Evolutionary conservation across 1,284 basidiomycete genomes (phyloP), one percentile per base, ranked within the genome.

Genomic region (Naganishia sp.): DNA sequence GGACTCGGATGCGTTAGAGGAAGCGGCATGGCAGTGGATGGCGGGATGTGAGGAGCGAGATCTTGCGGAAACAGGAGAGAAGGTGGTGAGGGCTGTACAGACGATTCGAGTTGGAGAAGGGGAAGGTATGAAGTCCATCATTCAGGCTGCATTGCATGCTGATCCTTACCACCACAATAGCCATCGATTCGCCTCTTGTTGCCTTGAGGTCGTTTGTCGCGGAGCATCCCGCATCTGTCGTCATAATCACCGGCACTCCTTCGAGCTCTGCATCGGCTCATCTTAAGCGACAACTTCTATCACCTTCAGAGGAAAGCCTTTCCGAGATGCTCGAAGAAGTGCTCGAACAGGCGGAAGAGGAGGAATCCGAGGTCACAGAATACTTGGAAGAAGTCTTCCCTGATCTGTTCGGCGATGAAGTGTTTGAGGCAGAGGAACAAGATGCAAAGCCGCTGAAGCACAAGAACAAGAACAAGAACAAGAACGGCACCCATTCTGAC

Each of bases 251-350:
- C 28, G 78, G 78, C 18, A 52, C 36, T 11, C 55, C 68, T 39
- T 70, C 70, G 21, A 52, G 64, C 53, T 50, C 59, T 23, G 63
- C 68, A 9, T 57, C 68, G 28, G 39, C 25, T 10, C 61, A 33
- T 45, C 63, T 55, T 16, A 65, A 68, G 50, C 55, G 64, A 33
- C 59, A 65, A 92, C 80, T 92, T 88, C 81, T 89, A 90, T 63
- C 91, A 90, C 77, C 94, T 90, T 64, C 91, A 87, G 66, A 92
- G 88, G 72, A 93, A 92, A 64, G 92, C 85, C 78, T 94, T 90
- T 56, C 90, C 86, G 89, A 94, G 93, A 68, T 93, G 85, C 81
- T 93, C 92, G 82, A 92, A 88, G 16, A 94, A 84, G 82, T 93
- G 16, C 23, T 65, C 1, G 36, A 68, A 31, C 55, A 59, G 21